Conservation (phyloP, 2,329 filamentous ascomycete species). For the Colletotrichum limetticola region DNA sequence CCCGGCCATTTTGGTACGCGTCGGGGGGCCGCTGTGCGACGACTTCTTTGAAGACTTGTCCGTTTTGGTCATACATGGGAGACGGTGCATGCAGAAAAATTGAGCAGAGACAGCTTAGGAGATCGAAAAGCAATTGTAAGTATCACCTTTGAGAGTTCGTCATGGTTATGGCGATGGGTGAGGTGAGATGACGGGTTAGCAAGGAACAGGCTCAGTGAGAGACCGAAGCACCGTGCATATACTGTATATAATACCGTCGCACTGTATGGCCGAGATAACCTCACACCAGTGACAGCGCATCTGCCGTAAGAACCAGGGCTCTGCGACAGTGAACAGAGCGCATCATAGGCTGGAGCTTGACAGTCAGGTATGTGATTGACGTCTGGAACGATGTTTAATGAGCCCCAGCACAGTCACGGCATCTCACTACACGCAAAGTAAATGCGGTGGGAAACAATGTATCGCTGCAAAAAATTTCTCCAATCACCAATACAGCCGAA, state of each 20-base stretch:
- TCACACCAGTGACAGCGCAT: neutral
- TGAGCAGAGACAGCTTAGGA: neutral
- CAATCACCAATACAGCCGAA: constrained; percentile 42
- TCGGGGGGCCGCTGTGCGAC: constrained; percentile 43
- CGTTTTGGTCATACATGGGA: constrained; percentile 47
- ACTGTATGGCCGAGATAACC: neutral
- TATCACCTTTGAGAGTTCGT: neutral
- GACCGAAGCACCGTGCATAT: neutral
- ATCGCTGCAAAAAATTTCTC: constrained; percentile 48
- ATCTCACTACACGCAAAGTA: neutral
- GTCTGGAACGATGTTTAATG: neutral
- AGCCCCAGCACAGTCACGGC: neutral
- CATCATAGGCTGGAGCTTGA: neutral
- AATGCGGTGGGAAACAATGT: constrained; percentile 37
- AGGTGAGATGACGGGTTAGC: constrained; percentile 1
- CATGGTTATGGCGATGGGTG: neutral
- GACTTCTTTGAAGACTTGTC: constrained; percentile 52
- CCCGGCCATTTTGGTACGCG: constrained; percentile 38
- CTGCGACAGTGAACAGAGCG: no score
- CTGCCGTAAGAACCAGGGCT: no score
- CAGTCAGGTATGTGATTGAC: no score
- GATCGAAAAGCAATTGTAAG: neutral
- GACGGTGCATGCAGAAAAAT: neutral
- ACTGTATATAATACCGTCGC: neutral
- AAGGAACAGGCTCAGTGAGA: neutral